phyloP scores from a whole-genome alignment of 306 rosid species.

The Lathyrus tuberosus region DNA sequence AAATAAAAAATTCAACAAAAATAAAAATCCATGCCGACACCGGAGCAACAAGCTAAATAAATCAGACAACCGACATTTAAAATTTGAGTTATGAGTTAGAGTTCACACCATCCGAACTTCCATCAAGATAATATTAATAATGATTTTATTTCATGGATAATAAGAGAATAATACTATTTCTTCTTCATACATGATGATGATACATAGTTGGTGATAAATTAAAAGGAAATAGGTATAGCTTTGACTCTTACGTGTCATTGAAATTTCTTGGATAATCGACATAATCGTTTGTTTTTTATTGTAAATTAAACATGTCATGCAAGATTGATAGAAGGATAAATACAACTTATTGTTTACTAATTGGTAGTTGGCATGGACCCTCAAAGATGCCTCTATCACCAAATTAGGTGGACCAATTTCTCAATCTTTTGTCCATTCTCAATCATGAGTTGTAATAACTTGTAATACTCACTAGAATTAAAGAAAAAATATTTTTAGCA shows the following conservation, averaged over 20 bases:
- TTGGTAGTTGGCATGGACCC: conserved; percentile 34
- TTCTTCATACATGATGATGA: neutral
- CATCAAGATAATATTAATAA: too few species aligned
- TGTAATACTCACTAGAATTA: conserved; percentile 1
- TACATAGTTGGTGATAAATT: neutral
- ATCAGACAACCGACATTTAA: too few species aligned
- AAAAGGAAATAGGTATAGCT: neutral
- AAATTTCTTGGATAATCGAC: neutral
- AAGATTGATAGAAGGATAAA: neutral
- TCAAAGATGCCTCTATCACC: conserved; percentile 31
- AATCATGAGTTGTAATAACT: conserved; percentile 21
- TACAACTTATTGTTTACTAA: conserved; percentile 7
- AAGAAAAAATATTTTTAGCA: neutral
- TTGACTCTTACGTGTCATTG: neutral
- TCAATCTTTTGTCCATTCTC: neutral
- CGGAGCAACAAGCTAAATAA: too few species aligned
- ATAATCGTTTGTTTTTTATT: too few species aligned
- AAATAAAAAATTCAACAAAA: too few species aligned
- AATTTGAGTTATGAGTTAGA: too few species aligned
- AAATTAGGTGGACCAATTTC: conserved; percentile 8
- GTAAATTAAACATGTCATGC: conserved; percentile 6
- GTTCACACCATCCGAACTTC: too few species aligned
- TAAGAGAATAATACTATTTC: neutral
- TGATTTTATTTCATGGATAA: too few species aligned
- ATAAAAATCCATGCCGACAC: too few species aligned